Evolutionary conservation across 768 basidiomycete species (phyloP), one percentile per base, ranked within the genome.

Genomic region (Trametopsis cervina): DNA sequence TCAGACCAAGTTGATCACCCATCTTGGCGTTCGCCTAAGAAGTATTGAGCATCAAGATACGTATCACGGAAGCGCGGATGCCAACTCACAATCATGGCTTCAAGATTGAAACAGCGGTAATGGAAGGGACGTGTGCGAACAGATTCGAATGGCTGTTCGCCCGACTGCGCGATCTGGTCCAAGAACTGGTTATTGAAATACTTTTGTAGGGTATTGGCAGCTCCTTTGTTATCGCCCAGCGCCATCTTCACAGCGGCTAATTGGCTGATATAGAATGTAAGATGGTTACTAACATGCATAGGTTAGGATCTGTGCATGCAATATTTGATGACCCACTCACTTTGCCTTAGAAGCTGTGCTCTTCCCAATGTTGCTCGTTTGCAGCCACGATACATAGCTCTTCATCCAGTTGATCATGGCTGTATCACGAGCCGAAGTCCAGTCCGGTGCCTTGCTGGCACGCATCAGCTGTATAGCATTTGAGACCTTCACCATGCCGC

Each of bases 141-240:
- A 3, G 76, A 70, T 58, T 80, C 80, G 41, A 78, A 72, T 5
- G 78, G 79, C 59, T 80, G 75, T 55, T 80, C 79, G 4, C 80
- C 78, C 38, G 66, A 69, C 3, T 63, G 63, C 1, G 72, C 72
- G 26, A 80, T 69, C 54, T 80, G 78, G 40, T 75, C 69, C 35
- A 57, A 54, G 54, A 72, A 80, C 40, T 61, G 61, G 38, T 60
- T 55, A 12, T 51, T 53, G 59, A 76, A 78, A 58, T 72, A 80
- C 3, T 58, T 41, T 20, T 69, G 54, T 18, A 80, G 56, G 12
- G 63, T 56, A 2, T 46, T 26, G n/a, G 50, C 55, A 1, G 78
- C 78, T 9, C 71, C 73, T 21, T 58, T 43, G 4, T 50, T 57
- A 47, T 79, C 71, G 7, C 72, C 73, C 4, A 65, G n/a, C 15